Evolutionary conservation across 1,284 basidiomycete species (phyloP), one percentile per base, ranked within the genome.

Genomic region (Cystobasidium slooffiae): DNA sequence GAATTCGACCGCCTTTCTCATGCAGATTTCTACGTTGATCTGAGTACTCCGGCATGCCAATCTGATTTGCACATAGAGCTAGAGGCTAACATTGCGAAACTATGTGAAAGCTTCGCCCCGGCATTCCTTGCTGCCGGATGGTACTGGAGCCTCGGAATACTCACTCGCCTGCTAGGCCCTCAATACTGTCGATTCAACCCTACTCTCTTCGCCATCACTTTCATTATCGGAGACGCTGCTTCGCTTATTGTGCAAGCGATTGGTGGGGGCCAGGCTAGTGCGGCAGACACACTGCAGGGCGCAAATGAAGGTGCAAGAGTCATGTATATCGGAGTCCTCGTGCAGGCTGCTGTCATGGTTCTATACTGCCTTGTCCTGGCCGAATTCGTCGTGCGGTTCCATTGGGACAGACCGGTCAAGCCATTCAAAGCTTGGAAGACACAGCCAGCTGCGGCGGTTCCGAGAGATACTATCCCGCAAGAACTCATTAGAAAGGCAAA

Each of bases 221-320:
- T 78, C 72, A 31, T 73, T 41, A 46, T 68, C 47, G 77, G 75
- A 2, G 75, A 77, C 55, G 53, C 86, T 22, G 77, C 87, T 43
- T 84, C 86, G 9, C 82, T 89, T 12, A 78, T 86, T 6, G 79
- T 88, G n/a, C 88, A 89, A 81, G 87, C 85, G 8, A 81, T 83
- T 14, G 88, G 88, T 51, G 88, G 88, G 20, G 87, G 84, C 18
- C 80, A 85, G 18, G 88, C 87, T 4, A 83, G 86, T 0, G 77
- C 78, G 1, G 84, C 77, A 1, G 43, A 46, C 7, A 68, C 70
- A 3, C 16, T 56, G 56, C 24, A 56, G 39, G 75, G 18, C 44
- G 70, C 75, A 10, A 52, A 77, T 24, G 62, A 63, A 62, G 85
- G 84, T 22, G 84, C 81, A 1, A 81, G 85, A 66, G 83, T 88